Conservation (phyloP, 1,284 basidiomycete species). For the Moesziomyces antarcticus region DNA sequence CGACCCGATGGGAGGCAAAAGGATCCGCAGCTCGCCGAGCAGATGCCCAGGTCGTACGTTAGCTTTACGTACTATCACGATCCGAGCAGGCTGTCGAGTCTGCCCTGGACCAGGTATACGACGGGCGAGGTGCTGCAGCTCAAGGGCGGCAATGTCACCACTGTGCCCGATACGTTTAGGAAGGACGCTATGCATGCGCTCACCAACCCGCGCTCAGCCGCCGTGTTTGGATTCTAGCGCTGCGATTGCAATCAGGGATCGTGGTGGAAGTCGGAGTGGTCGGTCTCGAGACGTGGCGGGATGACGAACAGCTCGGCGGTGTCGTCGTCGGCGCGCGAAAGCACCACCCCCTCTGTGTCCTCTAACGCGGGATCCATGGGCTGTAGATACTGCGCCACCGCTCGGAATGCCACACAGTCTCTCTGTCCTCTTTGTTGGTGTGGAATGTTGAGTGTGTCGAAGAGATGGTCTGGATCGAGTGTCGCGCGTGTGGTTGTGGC, state of each 20-base stretch:
- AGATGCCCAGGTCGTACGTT: slow-evolving; percentile 32
- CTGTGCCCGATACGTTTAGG: slow-evolving; percentile 34
- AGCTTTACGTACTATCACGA: slow-evolving; percentile 35
- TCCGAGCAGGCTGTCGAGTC: slow-evolving; percentile 17
- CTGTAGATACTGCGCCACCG: slow-evolving; percentile 1
- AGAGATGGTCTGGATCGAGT: not conserved
- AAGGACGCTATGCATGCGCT: slow-evolving; percentile 41
- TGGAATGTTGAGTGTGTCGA: not conserved
- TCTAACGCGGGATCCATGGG: not conserved
- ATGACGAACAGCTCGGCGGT: slow-evolving; percentile 48
- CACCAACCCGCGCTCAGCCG: slow-evolving; percentile 14
- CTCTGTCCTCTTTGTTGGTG: not conserved
- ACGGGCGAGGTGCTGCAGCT: slow-evolving; percentile 25
- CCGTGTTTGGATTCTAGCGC: slow-evolving; percentile 30
- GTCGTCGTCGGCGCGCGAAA: slow-evolving; percentile 47
- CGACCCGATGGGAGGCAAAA: slow-evolving; percentile 21
- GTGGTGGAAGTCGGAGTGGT: slow-evolving; percentile 39
- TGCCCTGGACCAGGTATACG: slow-evolving; percentile 32
- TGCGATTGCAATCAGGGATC: slow-evolving; percentile 12
- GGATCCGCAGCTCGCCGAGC: slow-evolving; percentile 21
- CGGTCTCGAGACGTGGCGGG: slow-evolving; percentile 55
- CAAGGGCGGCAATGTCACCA: slow-evolving; percentile 37
- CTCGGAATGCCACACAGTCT: slow-evolving; percentile 14
- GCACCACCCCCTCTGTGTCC: slow-evolving; percentile 11
- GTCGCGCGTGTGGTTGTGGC: too few species aligned